phyloP scores from a whole-genome alignment of 1,284 basidiomycete species.

The Phaffia rhodozyma region DNA sequence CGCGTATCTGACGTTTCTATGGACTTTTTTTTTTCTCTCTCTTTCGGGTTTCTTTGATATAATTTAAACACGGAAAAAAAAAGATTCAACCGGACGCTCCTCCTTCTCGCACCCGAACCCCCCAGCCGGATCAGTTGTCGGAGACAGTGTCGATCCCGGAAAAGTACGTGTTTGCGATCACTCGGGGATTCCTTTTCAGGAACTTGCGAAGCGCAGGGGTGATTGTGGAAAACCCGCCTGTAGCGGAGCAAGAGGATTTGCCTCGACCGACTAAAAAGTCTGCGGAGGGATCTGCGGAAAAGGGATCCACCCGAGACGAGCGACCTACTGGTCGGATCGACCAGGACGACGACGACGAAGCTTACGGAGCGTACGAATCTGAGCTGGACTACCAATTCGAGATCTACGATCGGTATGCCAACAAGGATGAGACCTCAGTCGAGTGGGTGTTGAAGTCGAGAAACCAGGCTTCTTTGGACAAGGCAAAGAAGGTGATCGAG shows the following conservation, averaged over 20 bases:
- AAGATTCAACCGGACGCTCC: slow-evolving; percentile 14
- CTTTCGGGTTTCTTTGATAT: no score
- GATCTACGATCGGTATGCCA: slow-evolving; percentile 58
- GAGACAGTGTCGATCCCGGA: slow-evolving; percentile 59
- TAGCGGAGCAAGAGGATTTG: slow-evolving; percentile 46
- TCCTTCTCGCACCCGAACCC: slow-evolving; percentile 21
- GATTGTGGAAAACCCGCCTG: slow-evolving; percentile 64
- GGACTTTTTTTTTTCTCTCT: no score
- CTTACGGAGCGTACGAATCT: slow-evolving; percentile 22
- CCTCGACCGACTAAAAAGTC: slow-evolving; percentile 43
- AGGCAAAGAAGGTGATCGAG: slow-evolving; percentile 48
- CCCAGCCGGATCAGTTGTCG: slow-evolving; percentile 36
- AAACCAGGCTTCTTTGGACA: slow-evolving; percentile 61
- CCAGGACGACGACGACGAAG: slow-evolving; percentile 45
- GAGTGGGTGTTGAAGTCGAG: slow-evolving; percentile 70
- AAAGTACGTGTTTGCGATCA: slow-evolving; percentile 71
- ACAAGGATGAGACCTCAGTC: slow-evolving; percentile 55
- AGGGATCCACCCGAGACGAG: slow-evolving; percentile 28
- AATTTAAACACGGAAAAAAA: no score
- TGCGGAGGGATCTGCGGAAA: background rate
- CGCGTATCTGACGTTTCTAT: background rate
- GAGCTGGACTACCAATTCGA: slow-evolving; percentile 54
- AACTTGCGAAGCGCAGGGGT: slow-evolving; percentile 63
- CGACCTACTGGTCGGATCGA: slow-evolving; percentile 64
- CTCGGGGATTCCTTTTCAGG: slow-evolving; percentile 73